Conservation (phyloP, 2,329 filamentous ascomycete genomes). For the Fonsecaea erecta region DNA sequence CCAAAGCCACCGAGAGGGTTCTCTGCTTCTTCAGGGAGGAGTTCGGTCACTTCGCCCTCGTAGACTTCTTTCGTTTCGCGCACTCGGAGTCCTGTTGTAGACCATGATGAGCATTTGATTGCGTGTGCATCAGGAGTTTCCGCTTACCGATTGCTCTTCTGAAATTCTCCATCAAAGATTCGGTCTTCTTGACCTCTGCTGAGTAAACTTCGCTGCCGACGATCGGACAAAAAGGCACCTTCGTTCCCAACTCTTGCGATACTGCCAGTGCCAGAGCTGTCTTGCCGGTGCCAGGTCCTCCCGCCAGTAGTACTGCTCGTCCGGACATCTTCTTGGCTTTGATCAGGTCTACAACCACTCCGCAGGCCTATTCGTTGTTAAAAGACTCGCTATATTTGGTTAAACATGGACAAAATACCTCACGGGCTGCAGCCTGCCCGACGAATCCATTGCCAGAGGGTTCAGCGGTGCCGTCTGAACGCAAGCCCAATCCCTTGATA, state of each 20-base stretch:
- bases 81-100: constrained; percentile 71
- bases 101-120: constrained; percentile 9
- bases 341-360: constrained; percentile 94
- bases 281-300: constrained; percentile 95
- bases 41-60: constrained; percentile 96
- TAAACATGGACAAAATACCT: constrained; percentile 62
- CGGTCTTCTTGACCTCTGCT: constrained; percentile 98
- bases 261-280: constrained; percentile 94
- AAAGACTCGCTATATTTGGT: constrained; percentile 4
- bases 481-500: constrained; percentile 91
- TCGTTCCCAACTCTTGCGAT: constrained; percentile 94
- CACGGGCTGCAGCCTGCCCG: constrained; percentile 83
- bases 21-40: constrained; percentile 96
- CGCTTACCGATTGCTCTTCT: constrained; percentile 81
- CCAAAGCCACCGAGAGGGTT: constrained; percentile 97
- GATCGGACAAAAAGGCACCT: constrained; percentile 98
- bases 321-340: constrained; percentile 97
- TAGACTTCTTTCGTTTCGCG: constrained; percentile 99
- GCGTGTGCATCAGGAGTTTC: constrained; percentile 32
- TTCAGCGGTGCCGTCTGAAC: constrained; percentile 83
- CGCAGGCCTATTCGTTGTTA: constrained; percentile 71
- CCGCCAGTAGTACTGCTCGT: constrained; percentile 87
- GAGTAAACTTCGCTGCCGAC: constrained; percentile 98
- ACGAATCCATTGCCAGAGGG: constrained; percentile 81
- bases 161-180: constrained; percentile 99